Base-by-base conservation (phyloP, 2,329 filamentous ascomycete species). In the Microdochium trichocladiopsis region DNA sequence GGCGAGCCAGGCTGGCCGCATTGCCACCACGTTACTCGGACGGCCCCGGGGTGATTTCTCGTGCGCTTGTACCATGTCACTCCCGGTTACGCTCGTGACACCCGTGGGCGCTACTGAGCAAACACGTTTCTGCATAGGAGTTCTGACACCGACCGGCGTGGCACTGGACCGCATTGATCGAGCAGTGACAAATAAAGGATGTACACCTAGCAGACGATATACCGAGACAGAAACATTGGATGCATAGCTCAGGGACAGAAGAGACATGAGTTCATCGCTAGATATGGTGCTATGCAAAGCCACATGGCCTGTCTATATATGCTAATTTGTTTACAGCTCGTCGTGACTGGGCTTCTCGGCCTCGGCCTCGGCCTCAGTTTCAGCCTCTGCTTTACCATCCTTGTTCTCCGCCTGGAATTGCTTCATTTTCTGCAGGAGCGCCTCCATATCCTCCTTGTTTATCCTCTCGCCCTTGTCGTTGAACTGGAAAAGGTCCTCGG, bases 401-500 rank as follows among this genome's bases (percentile, higher is more conserved):
- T 54, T 52, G 50, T 57, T 47, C 22, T 56, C 48, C 37, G 55
- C 52, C 23, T 52, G 55, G 49, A 48, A 56, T 53, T 23, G 55
- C 52, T 52, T 56, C 56, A 28, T 53, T 25, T 36, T 58, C 57
- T 48, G 18, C 23, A 48, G 47, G 14, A 48, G 23, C 22, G 28
- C 51, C 36, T 57, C 48, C 25, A 56, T 57, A 47, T 65, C 60
- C 55, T 71, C 66, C 57, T 66, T 57, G 31, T 60, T 61, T 51
- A 67, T 62, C 60, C 71, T 65, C 59, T 75, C 66, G 28, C 69
- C 71, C 55, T 74, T 65, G 58, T 71, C 62, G 21, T 66, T 69
- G 22, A 72, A 58, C 54, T 68, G 65, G 41, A 71, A 59, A 51
- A 64, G 66, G 51, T 61, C 62, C 18, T 66, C 65, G 41, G 18